Conservation (phyloP, 257 asterid genomes). For the Solanum sitiens region DNA sequence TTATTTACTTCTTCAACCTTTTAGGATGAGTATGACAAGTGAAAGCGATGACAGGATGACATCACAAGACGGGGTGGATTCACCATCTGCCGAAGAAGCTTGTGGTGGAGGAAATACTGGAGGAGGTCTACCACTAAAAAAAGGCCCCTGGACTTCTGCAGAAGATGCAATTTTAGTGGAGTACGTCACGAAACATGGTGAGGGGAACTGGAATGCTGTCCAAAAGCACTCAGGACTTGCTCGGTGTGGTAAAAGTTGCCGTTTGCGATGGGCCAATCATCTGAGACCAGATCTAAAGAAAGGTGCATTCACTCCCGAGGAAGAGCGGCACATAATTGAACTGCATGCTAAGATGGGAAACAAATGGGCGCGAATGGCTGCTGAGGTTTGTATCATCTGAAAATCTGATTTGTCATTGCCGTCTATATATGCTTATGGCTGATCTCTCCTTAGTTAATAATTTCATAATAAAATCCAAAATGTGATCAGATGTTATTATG, state of each 20-base stretch:
- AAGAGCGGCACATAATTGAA: conserved; percentile 42
- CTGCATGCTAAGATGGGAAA: conserved; percentile 58
- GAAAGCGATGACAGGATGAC: conserved; percentile 35
- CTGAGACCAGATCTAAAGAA: conserved; percentile 53
- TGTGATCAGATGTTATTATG: neutral
- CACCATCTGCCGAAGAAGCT: conserved; percentile 32
- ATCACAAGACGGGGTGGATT: conserved; percentile 12
- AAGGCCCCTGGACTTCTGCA: conserved; percentile 56
- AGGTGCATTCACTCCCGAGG: conserved; percentile 46
- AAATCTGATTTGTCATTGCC: neutral
- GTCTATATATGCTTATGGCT: neutral
- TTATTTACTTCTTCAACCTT: conserved; percentile 2
- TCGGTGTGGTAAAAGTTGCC: conserved; percentile 65
- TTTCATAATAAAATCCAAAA: neutral
- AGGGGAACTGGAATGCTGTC: conserved; percentile 61
- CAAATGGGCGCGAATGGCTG: conserved; percentile 60
- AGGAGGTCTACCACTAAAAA: conserved; percentile 32
- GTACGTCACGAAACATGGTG: conserved; percentile 51
- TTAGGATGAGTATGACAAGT: conserved; percentile 35
- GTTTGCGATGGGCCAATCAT: conserved; percentile 67
- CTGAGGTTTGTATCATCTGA: conserved; percentile 33
- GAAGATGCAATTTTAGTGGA: conserved; percentile 51
- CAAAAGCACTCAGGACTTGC: conserved; percentile 50
- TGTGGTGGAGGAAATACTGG: conserved; percentile 26
- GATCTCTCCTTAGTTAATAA: neutral